Evolutionary conservation across 495 filamentous ascomycete genomes (phyloP).

Genomic region (Mytilinidion resinicola): DNA sequence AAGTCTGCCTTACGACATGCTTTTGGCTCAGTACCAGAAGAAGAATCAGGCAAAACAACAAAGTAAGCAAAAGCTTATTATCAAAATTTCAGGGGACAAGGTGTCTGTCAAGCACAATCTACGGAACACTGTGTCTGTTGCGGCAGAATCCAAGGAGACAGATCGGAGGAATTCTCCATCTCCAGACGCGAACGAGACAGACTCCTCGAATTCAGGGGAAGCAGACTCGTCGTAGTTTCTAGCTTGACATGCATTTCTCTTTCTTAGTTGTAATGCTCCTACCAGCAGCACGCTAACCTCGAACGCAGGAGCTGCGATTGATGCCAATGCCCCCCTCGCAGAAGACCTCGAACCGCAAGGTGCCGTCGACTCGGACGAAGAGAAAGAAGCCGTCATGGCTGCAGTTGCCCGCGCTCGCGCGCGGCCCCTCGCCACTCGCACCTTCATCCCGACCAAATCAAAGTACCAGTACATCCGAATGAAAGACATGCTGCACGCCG

Average conservation of each 20-base stretch:
- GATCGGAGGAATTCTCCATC: no score
- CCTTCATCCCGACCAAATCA: conserved; percentile 58
- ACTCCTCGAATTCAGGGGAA: no score
- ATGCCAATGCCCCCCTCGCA: conserved; percentile 84
- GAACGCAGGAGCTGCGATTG: conserved; percentile 71
- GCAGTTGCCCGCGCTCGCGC: conserved; percentile 70
- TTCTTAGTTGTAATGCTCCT: no score
- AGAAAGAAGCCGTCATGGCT: conserved; percentile 80
- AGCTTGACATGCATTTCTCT: no score
- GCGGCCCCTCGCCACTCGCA: conserved; percentile 61
- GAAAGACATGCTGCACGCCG: conserved; percentile 79
- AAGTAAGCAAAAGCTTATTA: conserved; percentile 49
- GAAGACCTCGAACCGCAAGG: conserved; percentile 70
- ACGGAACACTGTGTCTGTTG: no score
- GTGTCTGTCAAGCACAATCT: not conserved
- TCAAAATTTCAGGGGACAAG: not conserved
- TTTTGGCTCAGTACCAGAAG: conserved; percentile 92
- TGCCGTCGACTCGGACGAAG: conserved; percentile 87
- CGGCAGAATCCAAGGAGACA: no score
- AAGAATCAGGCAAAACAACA: conserved; percentile 98
- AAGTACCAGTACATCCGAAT: conserved; percentile 80
- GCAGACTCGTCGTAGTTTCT: no score
- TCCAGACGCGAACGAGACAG: no score
- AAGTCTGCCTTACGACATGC: conserved; percentile 88
- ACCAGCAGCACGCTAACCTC: not conserved